Base-by-base conservation (phyloP, 192 early-diverging fungal species). In the Spinellus fusiger region DNA sequence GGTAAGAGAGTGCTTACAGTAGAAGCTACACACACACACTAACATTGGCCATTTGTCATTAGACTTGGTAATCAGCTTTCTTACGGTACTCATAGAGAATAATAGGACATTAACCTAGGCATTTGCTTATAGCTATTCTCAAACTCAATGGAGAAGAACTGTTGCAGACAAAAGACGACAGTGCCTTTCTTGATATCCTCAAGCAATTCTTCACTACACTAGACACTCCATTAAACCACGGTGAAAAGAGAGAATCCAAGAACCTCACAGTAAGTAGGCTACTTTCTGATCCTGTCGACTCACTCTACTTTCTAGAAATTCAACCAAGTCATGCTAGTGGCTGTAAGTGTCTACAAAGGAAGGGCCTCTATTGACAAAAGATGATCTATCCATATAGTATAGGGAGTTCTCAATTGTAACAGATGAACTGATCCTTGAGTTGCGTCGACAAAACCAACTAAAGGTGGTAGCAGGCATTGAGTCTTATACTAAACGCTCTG, bases 391-490 rank as follows among this genome's bases (percentile, higher is more conserved):
- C n/a, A n/a, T n/a, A n/a, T n/a, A 44, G 1, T 95, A 93, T 69
- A 87, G 86, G 49, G 95, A 98, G 52, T 98, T 96, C 71, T 84
- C 91, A 29, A 74, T 68, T 35, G 82, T 98, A 25, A 93, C 89
- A 1, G 80, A 86, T 47, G 83, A 84, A 20, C 65, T 80, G 34
- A 84, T 98, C 40, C 78, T 78, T 9, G 90, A 93, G 56, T 71
- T 94, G 49, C 84, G 96, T 34, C 86, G 88, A 46, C 82, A 85
- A 22, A 85, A 91, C 65, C 91, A 95, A 68, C 80, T 96, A 56
- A 90, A 89, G 66, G 90, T 96, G 7, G 88, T 94, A 34, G 93
- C 94, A 60, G 86, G 89, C n/a, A 85, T 98, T 62, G 90, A 93
- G 76, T 85, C 86, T 55, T 98, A 93, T 64, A 90, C 93, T 0